Evolutionary conservation across 2,329 filamentous ascomycete genomes (phyloP).

Genomic region (Thielaviopsis euricoi): DNA sequence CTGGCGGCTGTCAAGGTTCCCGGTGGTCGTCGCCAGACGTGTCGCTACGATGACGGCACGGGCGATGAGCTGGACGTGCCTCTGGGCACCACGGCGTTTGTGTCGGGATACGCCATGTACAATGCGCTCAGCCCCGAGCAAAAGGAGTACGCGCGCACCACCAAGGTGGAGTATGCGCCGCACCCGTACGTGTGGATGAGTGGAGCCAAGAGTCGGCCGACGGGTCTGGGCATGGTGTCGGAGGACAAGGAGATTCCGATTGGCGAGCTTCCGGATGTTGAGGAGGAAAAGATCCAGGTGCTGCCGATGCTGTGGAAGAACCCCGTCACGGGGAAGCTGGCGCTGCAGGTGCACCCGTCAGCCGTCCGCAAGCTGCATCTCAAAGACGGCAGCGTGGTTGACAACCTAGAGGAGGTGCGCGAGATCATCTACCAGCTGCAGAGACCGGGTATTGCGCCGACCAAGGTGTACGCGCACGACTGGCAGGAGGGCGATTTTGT

Average conservation of each 20-base stretch:
- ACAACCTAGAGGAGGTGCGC: conserved; percentile 48
- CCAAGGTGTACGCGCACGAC: conserved; percentile 54
- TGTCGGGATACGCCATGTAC: conserved; percentile 55
- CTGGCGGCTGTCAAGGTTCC: conserved; percentile 61
- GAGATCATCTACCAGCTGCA: conserved; percentile 54
- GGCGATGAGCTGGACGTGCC: conserved; percentile 50
- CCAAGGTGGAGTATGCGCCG: conserved; percentile 57
- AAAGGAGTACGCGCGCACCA: conserved; percentile 48
- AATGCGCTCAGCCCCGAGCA: conserved; percentile 47
- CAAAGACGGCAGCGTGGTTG: conserved; percentile 48
- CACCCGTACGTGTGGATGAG: conserved; percentile 78
- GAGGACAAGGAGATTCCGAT: conserved; percentile 45
- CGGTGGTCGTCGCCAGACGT: conserved; percentile 44
- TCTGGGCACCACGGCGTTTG: conserved; percentile 62
- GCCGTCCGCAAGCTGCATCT: conserved; percentile 54
- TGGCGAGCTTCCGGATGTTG: conserved; percentile 46
- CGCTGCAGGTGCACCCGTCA: conserved; percentile 58
- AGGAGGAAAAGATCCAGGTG: conserved; percentile 49
- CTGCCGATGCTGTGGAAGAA: conserved; percentile 68
- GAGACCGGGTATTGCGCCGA: conserved; percentile 53
- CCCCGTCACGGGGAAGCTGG: conserved; percentile 49
- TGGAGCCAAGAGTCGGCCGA: conserved; percentile 44
- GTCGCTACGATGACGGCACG: conserved; percentile 58
- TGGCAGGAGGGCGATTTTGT: conserved; percentile 66
- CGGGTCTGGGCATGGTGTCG: conserved; percentile 55